These are phyloP conservation scores for Westerdykella sp. DNA, from an alignment of 2,329 filamentous ascomycete species.

Conservation along the genomic window DNA sequence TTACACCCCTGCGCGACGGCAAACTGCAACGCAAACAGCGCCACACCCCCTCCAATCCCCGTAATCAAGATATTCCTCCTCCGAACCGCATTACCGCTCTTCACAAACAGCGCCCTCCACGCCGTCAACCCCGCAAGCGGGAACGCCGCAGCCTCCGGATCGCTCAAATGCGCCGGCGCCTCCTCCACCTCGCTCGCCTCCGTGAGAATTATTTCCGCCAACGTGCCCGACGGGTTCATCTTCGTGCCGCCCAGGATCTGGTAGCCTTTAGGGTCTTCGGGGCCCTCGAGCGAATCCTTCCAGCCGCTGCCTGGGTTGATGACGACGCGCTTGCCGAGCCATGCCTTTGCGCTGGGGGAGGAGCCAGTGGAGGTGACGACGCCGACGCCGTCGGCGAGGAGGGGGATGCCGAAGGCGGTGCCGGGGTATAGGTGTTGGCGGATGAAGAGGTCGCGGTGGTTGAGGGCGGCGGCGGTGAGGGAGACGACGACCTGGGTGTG, in stretches of 20 bases:
- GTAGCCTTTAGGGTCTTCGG: constrained; percentile 58
- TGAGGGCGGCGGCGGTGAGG: constrained; percentile 74
- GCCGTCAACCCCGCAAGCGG: constrained; percentile 81
- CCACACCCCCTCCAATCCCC: constrained; percentile 89
- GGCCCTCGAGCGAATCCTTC: constrained; percentile 63
- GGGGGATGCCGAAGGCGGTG: constrained; percentile 68
- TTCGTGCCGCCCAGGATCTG: constrained; percentile 65
- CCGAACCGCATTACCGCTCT: constrained; percentile 57
- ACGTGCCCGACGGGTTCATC: constrained; percentile 59
- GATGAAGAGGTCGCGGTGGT: constrained; percentile 93
- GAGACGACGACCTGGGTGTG: constrained; percentile 64
- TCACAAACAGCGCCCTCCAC: constrained; percentile 79
- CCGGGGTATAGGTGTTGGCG: constrained; percentile 86
- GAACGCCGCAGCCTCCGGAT: constrained; percentile 73
- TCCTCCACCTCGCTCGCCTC: constrained; percentile 67
- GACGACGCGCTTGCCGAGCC: constrained; percentile 65
- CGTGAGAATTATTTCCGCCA: constrained; percentile 67
- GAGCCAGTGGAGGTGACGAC: constrained; percentile 61
- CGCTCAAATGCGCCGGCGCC: constrained; percentile 64
- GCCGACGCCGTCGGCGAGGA: constrained; percentile 79
- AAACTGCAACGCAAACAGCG: constrained; percentile 74
- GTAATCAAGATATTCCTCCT: constrained; percentile 78
- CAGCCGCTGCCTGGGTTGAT: constrained; percentile 74
- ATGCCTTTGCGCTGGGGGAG: constrained; percentile 47
- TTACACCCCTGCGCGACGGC: constrained; percentile 64